Evolutionary conservation across 192 early-diverging fungal genomes (phyloP), one percentile per base, ranked within the genome.

Genomic region (Fimicolochytrium jonesii): DNA sequence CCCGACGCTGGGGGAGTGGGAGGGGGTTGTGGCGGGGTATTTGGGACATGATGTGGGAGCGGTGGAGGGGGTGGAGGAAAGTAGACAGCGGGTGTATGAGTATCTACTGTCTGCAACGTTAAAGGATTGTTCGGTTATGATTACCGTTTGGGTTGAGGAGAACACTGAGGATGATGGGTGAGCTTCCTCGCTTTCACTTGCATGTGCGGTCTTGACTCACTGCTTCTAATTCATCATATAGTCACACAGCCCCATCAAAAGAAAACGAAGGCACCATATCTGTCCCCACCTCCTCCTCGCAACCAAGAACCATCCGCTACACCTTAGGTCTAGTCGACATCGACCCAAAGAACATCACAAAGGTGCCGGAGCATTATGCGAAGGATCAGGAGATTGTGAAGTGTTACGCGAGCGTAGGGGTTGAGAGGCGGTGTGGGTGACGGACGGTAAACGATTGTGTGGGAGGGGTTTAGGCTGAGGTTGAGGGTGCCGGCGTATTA

Each of bases 111-210:
- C 90, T 0, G 76, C 75, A 10, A 89, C 89, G 13, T 72, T 92
- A 30, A 92, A 92, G 63, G 90, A 90, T 66, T 81, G 86, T 26
- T 92, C 90, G 15, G 73, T 88, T 20, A 65, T 92, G 34, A 74
- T 90, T 44, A 66, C 82, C 1, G 44, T 87, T 23, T 64, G 62
- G 62, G 7, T 20, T 7, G 60, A 51, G 22, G 41, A 45, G n/a
- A n/a, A n/a, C n/a, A n/a, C n/a, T n/a, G n/a, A n/a, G n/a, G n/a
- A n/a, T n/a, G n/a, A n/a, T n/a, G n/a, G n/a, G n/a, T n/a, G n/a
- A n/a, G n/a, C n/a, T n/a, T n/a, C n/a, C n/a, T n/a, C n/a, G n/a
- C n/a, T n/a, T n/a, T n/a, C n/a, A n/a, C n/a, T 36, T n/a, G 7
- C 10, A 42, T 1, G 25, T 26, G 37, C 34, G 20, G 58, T 10